These are phyloP conservation scores for Polyporus tsugae DNA, from an alignment of 1,284 basidiomycete species.

Conservation along the genomic window DNA sequence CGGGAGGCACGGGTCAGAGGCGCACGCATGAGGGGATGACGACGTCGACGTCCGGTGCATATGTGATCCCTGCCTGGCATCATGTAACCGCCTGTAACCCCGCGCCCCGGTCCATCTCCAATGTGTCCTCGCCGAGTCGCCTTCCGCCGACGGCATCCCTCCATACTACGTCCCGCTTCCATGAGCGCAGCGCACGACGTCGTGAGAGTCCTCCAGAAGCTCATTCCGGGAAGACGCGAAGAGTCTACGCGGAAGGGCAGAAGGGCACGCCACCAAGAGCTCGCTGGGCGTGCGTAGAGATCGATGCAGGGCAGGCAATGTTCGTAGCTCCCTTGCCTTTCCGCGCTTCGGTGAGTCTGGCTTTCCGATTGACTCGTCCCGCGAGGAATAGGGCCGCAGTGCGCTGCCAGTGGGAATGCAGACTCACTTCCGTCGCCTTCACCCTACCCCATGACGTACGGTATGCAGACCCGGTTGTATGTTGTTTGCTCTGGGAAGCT, in stretches of 20 bases:
- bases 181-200: background rate
- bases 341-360: background rate
- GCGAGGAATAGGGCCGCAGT: background rate
- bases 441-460: background rate
- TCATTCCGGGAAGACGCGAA: conserved; percentile 1
- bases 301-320: background rate
- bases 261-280: background rate
- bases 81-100: conserved; percentile 17
- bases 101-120: conserved; percentile 8
- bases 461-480: background rate
- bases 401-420: background rate
- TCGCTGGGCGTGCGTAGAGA: background rate
- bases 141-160: conserved; percentile 7
- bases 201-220: conserved; percentile 7
- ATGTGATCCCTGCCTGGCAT: conserved; percentile 18
- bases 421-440: background rate
- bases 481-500: conserved; percentile 1
- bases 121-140: background rate
- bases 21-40: conserved; percentile 7
- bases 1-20: background rate
- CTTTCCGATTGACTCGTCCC: background rate
- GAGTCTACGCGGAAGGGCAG: background rate
- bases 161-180: background rate
- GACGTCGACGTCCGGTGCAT: conserved; percentile 11
- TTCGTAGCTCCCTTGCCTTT: background rate